These are phyloP conservation scores for Crithidia fasciculata DNA, from an alignment of 208 protist species.

Conservation along the genomic window DNA sequence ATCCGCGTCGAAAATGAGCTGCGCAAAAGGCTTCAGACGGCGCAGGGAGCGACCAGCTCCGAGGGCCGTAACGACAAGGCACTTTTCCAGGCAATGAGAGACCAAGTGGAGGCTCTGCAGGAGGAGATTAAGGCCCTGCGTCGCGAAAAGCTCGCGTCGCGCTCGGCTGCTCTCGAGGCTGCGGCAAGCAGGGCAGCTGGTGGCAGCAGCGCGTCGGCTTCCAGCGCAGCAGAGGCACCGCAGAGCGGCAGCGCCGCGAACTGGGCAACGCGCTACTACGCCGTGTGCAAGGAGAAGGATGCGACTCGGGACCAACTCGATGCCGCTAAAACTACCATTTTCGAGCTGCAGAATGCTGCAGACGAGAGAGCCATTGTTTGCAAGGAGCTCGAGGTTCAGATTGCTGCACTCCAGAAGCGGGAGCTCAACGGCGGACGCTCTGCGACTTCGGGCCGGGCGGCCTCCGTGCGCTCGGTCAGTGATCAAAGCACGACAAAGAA, in stretches of 20 bases:
- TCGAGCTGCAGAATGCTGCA: slow-evolving; percentile 33
- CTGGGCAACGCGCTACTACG: slow-evolving; percentile 28
- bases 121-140: slow-evolving; percentile 33
- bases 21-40: slow-evolving; percentile 34
- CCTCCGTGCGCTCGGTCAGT: slow-evolving; percentile 15
- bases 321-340: slow-evolving; percentile 39
- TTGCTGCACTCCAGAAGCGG: slow-evolving; percentile 40
- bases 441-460: neutral
- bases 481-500: slow-evolving; percentile 11
- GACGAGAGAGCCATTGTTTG: slow-evolving; percentile 52
- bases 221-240: neutral
- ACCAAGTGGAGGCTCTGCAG: slow-evolving; percentile 50
- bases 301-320: slow-evolving; percentile 49
- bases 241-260: neutral
- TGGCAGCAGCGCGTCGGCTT: neutral
- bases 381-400: slow-evolving; percentile 56
- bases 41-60: slow-evolving; percentile 32
- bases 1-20: slow-evolving; percentile 44
- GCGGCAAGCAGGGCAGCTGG: slow-evolving; percentile 1
- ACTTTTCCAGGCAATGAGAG: slow-evolving; percentile 67
- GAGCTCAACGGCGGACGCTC: neutral
- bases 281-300: slow-evolving; percentile 42
- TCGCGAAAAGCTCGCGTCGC: slow-evolving; percentile 15
- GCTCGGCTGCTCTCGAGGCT: slow-evolving; percentile 6
- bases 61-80: slow-evolving; percentile 46